These are phyloP conservation scores for Magnolia kwangsiensis DNA, from an alignment of 164 flowering plant species.

Conservation along the genomic window DNA sequence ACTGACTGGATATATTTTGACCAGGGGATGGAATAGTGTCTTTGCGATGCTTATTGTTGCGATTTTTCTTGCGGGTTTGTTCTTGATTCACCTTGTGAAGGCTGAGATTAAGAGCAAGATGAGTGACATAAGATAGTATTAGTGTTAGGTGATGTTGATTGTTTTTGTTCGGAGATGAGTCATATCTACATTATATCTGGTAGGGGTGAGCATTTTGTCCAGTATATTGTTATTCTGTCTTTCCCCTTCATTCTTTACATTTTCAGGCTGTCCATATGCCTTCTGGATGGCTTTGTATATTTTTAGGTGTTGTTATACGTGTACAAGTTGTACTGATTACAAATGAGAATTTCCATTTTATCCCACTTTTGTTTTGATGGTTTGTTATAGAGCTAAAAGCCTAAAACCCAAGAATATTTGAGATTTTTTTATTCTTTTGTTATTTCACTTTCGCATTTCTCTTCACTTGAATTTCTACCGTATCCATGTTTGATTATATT, in stretches of 20 bases:
- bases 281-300: not conserved
- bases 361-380: not conserved
- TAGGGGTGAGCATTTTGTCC: slow-evolving; percentile 5
- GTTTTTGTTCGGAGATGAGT: not conserved
- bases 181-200: not conserved
- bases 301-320: not conserved
- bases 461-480: not conserved
- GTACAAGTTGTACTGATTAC: slow-evolving; percentile 3
- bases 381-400: not conserved
- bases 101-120: slow-evolving; percentile 55
- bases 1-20: slow-evolving; percentile 84
- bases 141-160: not conserved
- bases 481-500: not conserved
- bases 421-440: not conserved
- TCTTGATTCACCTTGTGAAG: slow-evolving; percentile 60
- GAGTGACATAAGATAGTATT: slow-evolving; percentile 40
- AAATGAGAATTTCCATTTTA: not conserved
- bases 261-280: not conserved
- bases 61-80: slow-evolving; percentile 45
- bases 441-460: not conserved
- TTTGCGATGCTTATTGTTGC: slow-evolving; percentile 77
- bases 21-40: slow-evolving; percentile 84
- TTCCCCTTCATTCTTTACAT: slow-evolving; percentile 9
- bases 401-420: not conserved
- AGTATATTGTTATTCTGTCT: not conserved